Conservation (phyloP, 169 alveolate genomes). For the Plasmodium falciparum region DNA sequence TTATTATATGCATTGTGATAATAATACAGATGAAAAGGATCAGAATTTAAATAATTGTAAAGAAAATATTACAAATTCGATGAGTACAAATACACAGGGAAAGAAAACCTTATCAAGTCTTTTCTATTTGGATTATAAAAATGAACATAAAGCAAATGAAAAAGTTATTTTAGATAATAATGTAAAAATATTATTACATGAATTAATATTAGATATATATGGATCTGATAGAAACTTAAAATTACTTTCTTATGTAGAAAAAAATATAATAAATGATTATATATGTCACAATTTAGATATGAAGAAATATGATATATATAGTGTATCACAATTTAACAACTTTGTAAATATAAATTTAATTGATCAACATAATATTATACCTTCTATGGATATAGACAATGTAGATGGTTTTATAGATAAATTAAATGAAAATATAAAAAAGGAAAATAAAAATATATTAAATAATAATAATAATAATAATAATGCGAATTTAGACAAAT, state of each 20-base stretch:
- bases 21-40: background rate
- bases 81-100: background rate
- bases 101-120: slow-evolving; percentile 18
- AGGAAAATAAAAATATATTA: background rate
- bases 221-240: slow-evolving; percentile 73
- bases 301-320: slow-evolving; percentile 65
- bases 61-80: too few species aligned
- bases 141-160: slow-evolving; percentile 48
- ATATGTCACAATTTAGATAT: slow-evolving; percentile 51
- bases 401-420: slow-evolving; percentile 9
- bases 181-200: slow-evolving; percentile 46
- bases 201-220: slow-evolving; percentile 55
- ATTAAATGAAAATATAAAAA: slow-evolving; percentile 12
- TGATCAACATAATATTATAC: slow-evolving; percentile 13
- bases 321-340: slow-evolving; percentile 45
- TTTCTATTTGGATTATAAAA: slow-evolving; percentile 52
- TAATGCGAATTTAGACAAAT: too few species aligned
- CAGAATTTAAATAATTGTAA: background rate
- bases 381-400: slow-evolving; percentile 3
- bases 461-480: background rate
- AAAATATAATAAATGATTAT: slow-evolving; percentile 61
- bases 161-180: slow-evolving; percentile 14
- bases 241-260: slow-evolving; percentile 26
- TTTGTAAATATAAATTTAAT: slow-evolving; percentile 46
- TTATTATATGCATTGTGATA: background rate